A percentile compares a stretch with the other conserved stretches of the same genome.
These are phyloP conservation scores for Blastobotrys parvus DNA, from an alignment of 805 yeast genomes.

Conservation along the genomic window DNA sequence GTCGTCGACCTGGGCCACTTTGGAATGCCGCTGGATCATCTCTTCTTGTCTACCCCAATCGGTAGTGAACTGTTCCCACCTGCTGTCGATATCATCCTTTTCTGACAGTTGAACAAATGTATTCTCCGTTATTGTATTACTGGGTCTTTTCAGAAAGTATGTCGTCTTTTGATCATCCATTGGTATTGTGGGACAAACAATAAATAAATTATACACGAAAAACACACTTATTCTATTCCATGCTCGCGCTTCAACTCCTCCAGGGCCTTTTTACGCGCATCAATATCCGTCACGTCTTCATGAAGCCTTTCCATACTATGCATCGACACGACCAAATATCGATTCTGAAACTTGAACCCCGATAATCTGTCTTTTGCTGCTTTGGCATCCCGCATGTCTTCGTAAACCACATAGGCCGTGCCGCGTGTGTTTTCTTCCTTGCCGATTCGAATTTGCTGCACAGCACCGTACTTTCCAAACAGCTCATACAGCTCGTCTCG, in stretches of 20 bases:
- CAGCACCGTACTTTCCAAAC: constrained; percentile 47
- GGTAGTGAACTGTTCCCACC: constrained; percentile 37
- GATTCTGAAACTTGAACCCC: constrained; percentile 51
- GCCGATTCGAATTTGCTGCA: constrained; percentile 44
- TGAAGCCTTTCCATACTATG: constrained; percentile 37
- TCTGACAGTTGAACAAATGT: constrained; percentile 41
- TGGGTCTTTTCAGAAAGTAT: neutral
- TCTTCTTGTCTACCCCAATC: constrained; percentile 32
- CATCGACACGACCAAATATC: constrained; percentile 47
- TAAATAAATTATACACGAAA: neutral
- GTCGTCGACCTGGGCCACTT: constrained; percentile 12
- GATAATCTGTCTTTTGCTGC: constrained; percentile 46
- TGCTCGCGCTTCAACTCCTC: constrained; percentile 22
- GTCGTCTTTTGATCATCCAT: constrained; percentile 1
- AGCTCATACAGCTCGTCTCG: constrained; percentile 41
- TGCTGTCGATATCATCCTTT: constrained; percentile 27
- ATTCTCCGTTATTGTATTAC: neutral
- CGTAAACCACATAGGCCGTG: constrained; percentile 48
- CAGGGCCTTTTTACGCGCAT: constrained; percentile 22
- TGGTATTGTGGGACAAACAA: neutral
- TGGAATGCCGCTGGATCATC: constrained; percentile 24
- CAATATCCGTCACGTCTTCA: constrained; percentile 25
- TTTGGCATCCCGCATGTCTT: constrained; percentile 39
- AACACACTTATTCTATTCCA: constrained; percentile 14
- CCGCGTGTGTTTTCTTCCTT: constrained; percentile 36